Percentiles rank a stretch among this genome's conserved stretches.
Conservation (phyloP, 306 rosid genomes). For the Corylus avellana region DNA sequence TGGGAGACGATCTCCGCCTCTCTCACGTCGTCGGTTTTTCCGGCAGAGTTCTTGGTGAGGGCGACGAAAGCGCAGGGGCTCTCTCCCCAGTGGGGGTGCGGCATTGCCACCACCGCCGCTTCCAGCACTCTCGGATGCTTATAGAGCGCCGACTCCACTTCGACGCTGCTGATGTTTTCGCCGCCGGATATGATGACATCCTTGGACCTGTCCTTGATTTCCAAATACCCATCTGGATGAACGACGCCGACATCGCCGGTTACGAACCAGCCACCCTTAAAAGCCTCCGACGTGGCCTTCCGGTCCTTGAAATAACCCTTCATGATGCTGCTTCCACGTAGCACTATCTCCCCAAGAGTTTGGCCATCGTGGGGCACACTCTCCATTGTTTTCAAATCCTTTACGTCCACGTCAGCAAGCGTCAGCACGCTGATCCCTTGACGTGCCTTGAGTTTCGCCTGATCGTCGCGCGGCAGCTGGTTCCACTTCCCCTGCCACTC, state of each 20-base stretch:
- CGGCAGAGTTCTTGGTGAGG: constrained; percentile 20
- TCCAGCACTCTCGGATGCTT: constrained; percentile 66
- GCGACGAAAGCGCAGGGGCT: constrained; percentile 85
- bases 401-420: constrained; percentile 71
- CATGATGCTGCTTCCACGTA: constrained; percentile 83
- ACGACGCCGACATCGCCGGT: constrained; percentile 89
- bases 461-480: constrained; percentile 33
- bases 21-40: neutral
- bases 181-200: constrained; percentile 96
- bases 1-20: constrained; percentile 39
- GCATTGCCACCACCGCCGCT: constrained; percentile 96
- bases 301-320: constrained; percentile 76
- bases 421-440: constrained; percentile 79
- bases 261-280: constrained; percentile 73
- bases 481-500: constrained; percentile 90
- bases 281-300: constrained; percentile 46
- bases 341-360: constrained; percentile 75
- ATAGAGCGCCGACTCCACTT: constrained; percentile 63
- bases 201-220: constrained; percentile 82
- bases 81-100: constrained; percentile 87
- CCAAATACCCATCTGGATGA: constrained; percentile 81
- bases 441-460: constrained; percentile 65
- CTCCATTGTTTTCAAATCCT: constrained; percentile 59
- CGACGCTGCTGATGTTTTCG: constrained; percentile 86
- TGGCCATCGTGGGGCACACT: constrained; percentile 70